These are phyloP conservation scores for Penicillium decumbens DNA, from an alignment of 2,329 filamentous ascomycete species.

Conservation along the genomic window DNA sequence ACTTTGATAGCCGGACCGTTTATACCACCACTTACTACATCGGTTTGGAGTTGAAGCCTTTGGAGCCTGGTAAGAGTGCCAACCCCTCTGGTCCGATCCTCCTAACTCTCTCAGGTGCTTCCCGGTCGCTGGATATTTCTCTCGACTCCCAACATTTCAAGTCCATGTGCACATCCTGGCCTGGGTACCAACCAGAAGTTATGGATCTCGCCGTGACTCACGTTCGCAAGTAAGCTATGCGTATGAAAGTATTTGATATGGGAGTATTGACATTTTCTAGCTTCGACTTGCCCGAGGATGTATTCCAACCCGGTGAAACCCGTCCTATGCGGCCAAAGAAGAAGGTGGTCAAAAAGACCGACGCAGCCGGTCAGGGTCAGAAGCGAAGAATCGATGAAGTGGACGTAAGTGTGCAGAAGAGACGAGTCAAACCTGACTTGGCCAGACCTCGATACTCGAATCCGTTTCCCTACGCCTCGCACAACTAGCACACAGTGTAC, in stretches of 20 bases:
- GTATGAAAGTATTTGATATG: not conserved
- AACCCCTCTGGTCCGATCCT: conserved; percentile 17
- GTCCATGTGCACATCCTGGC: conserved; percentile 69
- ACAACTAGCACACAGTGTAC: conserved; percentile 16
- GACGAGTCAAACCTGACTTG: conserved; percentile 22
- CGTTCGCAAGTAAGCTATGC: conserved; percentile 68
- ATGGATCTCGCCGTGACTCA: conserved; percentile 78
- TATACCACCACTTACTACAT: conserved; percentile 95
- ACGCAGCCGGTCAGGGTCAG: conserved; percentile 34
- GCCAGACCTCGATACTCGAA: conserved; percentile 22
- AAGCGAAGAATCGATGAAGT: conserved; percentile 40
- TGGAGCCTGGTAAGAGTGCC: conserved; percentile 40
- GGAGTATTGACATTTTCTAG: conserved; percentile 44
- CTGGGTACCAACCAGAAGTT: conserved; percentile 67
- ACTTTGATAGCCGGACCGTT: conserved; percentile 47
- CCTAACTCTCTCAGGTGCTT: conserved; percentile 38
- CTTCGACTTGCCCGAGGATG: conserved; percentile 80
- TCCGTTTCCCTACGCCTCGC: conserved; percentile 15
- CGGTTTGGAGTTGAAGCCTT: conserved; percentile 70
- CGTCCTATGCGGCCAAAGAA: conserved; percentile 60
- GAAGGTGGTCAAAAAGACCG: conserved; percentile 42
- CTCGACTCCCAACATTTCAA: conserved; percentile 84
- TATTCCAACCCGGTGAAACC: conserved; percentile 74
- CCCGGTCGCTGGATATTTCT: conserved; percentile 53
- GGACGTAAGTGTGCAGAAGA: conserved; percentile 40